phyloP scores from a whole-genome alignment of 2,329 filamentous ascomycete genomes.

The Ophiocordyceps robertsii region DNA sequence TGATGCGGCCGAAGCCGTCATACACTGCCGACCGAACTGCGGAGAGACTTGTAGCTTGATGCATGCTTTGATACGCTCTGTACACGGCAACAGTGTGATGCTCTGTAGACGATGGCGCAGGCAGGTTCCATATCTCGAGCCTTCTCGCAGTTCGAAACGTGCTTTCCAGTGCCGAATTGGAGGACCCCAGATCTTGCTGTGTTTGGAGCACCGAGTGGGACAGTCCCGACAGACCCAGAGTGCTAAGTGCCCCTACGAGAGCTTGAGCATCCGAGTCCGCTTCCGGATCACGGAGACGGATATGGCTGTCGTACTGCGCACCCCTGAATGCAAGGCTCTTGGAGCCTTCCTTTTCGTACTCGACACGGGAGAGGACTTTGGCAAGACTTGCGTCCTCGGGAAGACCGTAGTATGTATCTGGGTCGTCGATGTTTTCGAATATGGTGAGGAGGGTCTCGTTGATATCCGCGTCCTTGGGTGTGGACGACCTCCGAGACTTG shows the following conservation, averaged over 20 bases:
- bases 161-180: slow-evolving; percentile 48
- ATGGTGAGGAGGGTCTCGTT: slow-evolving; percentile 64
- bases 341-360: slow-evolving; percentile 77
- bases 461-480: slow-evolving; percentile 38
- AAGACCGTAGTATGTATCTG: slow-evolving; percentile 89
- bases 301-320: slow-evolving; percentile 77
- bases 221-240: slow-evolving; percentile 72
- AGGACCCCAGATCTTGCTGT: slow-evolving; percentile 46
- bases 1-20: slow-evolving; percentile 45
- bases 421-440: slow-evolving; percentile 88
- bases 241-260: slow-evolving; percentile 64
- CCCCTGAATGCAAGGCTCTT: slow-evolving; percentile 85
- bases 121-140: slow-evolving; percentile 85
- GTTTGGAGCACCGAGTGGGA: slow-evolving; percentile 66
- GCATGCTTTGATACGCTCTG: slow-evolving; percentile 66
- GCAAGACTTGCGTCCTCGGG: slow-evolving; percentile 63
- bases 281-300: slow-evolving; percentile 45
- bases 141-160: slow-evolving; percentile 70
- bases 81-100: slow-evolving; percentile 61
- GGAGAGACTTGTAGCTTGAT: slow-evolving; percentile 45
- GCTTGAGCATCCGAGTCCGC: slow-evolving; percentile 50
- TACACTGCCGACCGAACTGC: slow-evolving; percentile 46
- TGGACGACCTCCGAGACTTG: slow-evolving; percentile 54
- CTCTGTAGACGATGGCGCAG: slow-evolving; percentile 48
- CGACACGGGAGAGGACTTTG: slow-evolving; percentile 67